Base-by-base conservation (phyloP, 225 moss, liverwort and hornwort species). In the Antitrichia curtipendula region DNA sequence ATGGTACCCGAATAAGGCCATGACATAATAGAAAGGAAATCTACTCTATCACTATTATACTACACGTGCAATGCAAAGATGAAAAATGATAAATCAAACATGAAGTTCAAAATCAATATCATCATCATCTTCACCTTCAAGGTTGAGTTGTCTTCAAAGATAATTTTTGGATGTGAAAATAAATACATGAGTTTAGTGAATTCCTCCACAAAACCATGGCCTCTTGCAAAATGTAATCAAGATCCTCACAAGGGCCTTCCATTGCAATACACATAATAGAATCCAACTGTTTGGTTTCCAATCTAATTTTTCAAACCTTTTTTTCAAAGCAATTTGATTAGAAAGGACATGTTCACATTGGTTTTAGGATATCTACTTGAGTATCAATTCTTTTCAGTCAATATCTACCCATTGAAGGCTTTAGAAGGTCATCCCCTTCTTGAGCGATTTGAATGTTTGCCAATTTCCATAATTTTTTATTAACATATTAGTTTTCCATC, bases 361-460 rank as follows among this genome's bases (percentile, higher is more conserved):
- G 15, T 4, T 8, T 41, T 27, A 70, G 27, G 8, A 41, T 27
- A 41, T 70, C 2, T 1, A 1, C 40, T 68, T 13, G 1, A 0
- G 4, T 41, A 40, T 41, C 4, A 70, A 41, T 0, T 40, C 14
- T 3, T 25, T 65, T 36, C 1, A 69, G 0, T 2, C 13, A 40
- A 13, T 69, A 13, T 69, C 0, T 4, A 0, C 7, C 13, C 2
- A 38, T 0, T 23, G 2, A 38, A 68, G 22, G 7, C 23, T 68
- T 65, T 5, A 36, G 0, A 1, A n/a, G n/a, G 6, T 5, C 21
- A 12, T 12, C 11, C 3, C 10, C 3, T 1, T 21, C n/a, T 1
- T 6, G 4, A n/a, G 20, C 20, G 20, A 65, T 65, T 65, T 38
- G 66, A 66, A 21, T 2, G 6, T 23, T 4, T 3, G 4, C 4